Percentiles rank a stretch among this genome's conserved stretches.
Conservation (phyloP, 148 eudicot species). For the Persicaria maculosa region DNA sequence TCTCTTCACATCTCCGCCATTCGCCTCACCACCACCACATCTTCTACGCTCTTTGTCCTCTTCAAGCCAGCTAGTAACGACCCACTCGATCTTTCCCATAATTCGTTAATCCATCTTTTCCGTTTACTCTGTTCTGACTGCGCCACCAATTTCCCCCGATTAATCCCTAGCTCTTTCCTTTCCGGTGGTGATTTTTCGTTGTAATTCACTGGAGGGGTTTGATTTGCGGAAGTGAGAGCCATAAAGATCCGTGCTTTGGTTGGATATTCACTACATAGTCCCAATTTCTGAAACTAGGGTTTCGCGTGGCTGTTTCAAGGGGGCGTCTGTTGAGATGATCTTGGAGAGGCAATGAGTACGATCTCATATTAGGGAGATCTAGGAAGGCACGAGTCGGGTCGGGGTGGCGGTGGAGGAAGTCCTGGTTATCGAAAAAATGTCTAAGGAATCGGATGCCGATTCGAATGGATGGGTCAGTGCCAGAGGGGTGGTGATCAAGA, state of each 20-base stretch:
- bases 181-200: background rate
- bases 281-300: background rate
- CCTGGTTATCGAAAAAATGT: background rate
- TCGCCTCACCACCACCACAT: no score
- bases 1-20: no score
- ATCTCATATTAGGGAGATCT: background rate
- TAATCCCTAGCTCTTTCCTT: background rate
- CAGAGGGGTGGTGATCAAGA: conserved; percentile 58
- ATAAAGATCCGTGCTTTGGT: background rate
- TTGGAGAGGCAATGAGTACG: background rate
- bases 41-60: no score
- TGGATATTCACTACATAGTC: background rate
- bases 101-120: no score
- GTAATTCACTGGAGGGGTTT: background rate
- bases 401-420: background rate
- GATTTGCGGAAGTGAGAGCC: background rate
- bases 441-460: conserved; percentile 19
- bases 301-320: background rate
- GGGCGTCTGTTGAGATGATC: background rate
- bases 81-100: no score
- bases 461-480: conserved; percentile 58
- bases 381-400: background rate
- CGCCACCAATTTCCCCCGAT: background rate
- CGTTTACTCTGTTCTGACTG: background rate
- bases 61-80: no score